phyloP scores from a whole-genome alignment of 805 yeast genomes.

The Candida maesae region DNA sequence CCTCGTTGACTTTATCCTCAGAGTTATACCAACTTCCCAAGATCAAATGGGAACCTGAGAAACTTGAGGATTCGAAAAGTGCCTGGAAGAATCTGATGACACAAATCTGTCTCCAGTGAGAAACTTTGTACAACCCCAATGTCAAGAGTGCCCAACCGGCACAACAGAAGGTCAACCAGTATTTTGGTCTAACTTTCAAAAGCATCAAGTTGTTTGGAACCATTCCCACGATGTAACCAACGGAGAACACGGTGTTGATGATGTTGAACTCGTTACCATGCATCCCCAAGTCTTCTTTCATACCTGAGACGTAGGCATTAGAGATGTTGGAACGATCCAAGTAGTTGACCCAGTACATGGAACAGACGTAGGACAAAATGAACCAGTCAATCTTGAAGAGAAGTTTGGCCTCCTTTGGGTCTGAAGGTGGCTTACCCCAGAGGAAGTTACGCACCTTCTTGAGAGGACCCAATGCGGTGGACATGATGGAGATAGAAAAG shows the following conservation, averaged over 20 bases:
- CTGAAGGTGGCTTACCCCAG: conserved; percentile 27
- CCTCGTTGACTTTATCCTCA: conserved; percentile 26
- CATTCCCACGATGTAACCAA: conserved; percentile 60
- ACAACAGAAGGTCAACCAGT: conserved; percentile 52
- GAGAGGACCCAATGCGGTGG: no score
- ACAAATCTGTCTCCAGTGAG: conserved; percentile 45
- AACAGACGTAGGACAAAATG: conserved; percentile 21
- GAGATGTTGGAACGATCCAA: conserved; percentile 55
- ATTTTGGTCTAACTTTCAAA: conserved; percentile 49
- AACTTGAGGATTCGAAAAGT: conserved; percentile 55
- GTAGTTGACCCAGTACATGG: conserved; percentile 41
- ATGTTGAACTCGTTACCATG: conserved; percentile 47
- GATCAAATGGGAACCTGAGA: conserved; percentile 50
- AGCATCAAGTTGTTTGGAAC: conserved; percentile 57
- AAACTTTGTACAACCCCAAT: conserved; percentile 45
- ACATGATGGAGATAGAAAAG: no score
- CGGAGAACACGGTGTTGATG: conserved; percentile 52
- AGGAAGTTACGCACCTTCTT: conserved; percentile 20
- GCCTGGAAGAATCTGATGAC: conserved; percentile 60
- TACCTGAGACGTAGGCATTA: conserved; percentile 62
- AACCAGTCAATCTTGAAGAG: conserved; percentile 26
- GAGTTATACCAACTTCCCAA: conserved; percentile 52
- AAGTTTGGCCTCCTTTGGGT: conserved; percentile 21
- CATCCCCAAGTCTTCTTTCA: conserved; percentile 52
- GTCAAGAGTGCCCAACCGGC: conserved; percentile 56